A percentile compares a stretch with the other conserved stretches of the same genome.
These are phyloP conservation scores for Coemansia sp. DNA, from an alignment of 192 early-diverging fungal genomes.

Conservation along the genomic window DNA sequence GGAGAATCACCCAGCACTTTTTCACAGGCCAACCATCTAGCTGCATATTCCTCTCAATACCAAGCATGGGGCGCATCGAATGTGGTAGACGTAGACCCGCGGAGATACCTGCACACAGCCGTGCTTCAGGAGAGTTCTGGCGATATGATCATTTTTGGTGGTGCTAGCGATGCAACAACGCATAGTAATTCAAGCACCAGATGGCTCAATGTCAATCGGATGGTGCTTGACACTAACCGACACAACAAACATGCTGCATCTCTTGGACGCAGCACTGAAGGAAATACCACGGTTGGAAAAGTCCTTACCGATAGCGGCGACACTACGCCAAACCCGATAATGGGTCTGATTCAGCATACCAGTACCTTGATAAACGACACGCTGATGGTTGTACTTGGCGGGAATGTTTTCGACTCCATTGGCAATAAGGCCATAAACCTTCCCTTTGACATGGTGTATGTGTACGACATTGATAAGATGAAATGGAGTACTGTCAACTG, in stretches of 20 bases:
- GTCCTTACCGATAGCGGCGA: conserved; percentile 30
- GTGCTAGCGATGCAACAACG: conserved; percentile 39
- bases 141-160: conserved; percentile 51
- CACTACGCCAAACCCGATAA: conserved; percentile 15
- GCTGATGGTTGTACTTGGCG: conserved; percentile 44
- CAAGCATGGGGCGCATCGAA: conserved; percentile 50
- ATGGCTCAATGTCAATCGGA: conserved; percentile 35
- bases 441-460: conserved; percentile 20
- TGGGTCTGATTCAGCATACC: conserved; percentile 28
- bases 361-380: conserved; percentile 40
- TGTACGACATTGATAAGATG: conserved; percentile 40
- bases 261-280: background rate
- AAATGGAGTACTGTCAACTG: conserved; percentile 28
- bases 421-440: conserved; percentile 13
- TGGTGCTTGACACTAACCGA: conserved; percentile 31
- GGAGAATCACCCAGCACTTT: conserved; percentile 37
- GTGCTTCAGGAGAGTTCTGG: conserved; percentile 37
- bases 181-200: conserved; percentile 12
- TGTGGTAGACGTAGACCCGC: conserved; percentile 20
- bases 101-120: conserved; percentile 39
- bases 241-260: conserved; percentile 2
- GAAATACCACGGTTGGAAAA: conserved; percentile 16
- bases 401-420: conserved; percentile 13
- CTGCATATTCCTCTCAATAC: conserved; percentile 36
- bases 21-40: conserved; percentile 30